A percentile compares a stretch with the other conserved stretches of the same genome.
These are phyloP conservation scores for Aegilops speltoides DNA, from an alignment of 176 grass and related monocot species.

Conservation along the genomic window DNA sequence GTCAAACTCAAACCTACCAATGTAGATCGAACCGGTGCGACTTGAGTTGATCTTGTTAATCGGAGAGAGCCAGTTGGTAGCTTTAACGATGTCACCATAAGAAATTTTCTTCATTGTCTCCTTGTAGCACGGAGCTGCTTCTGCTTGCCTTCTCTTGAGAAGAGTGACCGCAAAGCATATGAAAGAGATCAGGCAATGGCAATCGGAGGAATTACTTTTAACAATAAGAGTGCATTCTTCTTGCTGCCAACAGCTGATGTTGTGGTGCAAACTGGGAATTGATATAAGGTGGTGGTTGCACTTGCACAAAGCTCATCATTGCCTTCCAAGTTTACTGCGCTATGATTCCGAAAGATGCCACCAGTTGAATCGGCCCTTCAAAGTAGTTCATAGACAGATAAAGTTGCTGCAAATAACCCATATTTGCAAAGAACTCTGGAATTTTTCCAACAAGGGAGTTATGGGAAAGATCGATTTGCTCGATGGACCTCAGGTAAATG, in stretches of 20 bases:
- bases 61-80: slow-evolving; percentile 25
- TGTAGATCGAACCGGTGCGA: slow-evolving; percentile 9
- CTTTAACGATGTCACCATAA: slow-evolving; percentile 24
- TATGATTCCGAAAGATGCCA: not conserved
- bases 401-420: not conserved
- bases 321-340: not conserved
- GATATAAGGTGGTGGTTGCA: not conserved
- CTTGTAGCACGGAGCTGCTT: not conserved
- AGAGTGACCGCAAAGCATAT: not conserved
- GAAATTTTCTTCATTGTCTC: slow-evolving; percentile 37
- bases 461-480: not conserved
- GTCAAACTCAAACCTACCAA: slow-evolving; percentile 32
- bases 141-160: not conserved
- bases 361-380: not conserved
- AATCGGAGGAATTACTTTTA: not conserved
- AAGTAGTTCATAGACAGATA: not conserved
- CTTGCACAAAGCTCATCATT: not conserved
- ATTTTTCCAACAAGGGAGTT: not conserved
- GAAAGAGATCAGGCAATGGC: not conserved
- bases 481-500: not conserved
- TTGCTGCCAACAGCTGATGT: not conserved
- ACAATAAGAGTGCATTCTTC: not conserved
- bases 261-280: not conserved
- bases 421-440: not conserved
- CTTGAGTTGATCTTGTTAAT: slow-evolving; percentile 18